Percentiles rank a stretch among this genome's conserved stretches.
Evolutionary conservation across 2,329 filamentous ascomycete genomes (phyloP).

Genomic region (Botryotinia calthae): DNA sequence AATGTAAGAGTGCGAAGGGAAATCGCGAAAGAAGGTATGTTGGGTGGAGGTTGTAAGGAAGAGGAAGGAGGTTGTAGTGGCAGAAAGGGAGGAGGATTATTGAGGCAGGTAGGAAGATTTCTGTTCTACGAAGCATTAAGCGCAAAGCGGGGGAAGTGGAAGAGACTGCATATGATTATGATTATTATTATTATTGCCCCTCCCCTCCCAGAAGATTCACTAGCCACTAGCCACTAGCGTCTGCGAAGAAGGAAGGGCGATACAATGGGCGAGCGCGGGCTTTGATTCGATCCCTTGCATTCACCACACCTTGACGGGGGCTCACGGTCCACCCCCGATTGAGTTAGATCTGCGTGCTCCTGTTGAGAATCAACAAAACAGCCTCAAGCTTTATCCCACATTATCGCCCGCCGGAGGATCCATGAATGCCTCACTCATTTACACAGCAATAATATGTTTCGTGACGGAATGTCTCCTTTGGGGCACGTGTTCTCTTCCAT

Average conservation of each 20-base stretch:
- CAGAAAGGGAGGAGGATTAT: slow-evolving; percentile 7
- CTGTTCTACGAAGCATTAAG: not conserved
- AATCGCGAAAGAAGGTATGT: not conserved
- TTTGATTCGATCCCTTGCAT: not conserved
- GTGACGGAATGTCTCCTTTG: no score
- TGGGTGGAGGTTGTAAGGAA: slow-evolving; percentile 3
- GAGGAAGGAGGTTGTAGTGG: not conserved
- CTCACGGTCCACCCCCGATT: not conserved
- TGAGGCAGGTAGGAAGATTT: slow-evolving; percentile 23
- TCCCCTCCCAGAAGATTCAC: slow-evolving; percentile 11
- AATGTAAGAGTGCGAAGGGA: not conserved
- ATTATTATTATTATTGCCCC: slow-evolving; percentile 10
- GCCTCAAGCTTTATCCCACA: not conserved
- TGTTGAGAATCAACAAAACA: no score
- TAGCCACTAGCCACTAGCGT: not conserved
- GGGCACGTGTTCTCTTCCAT: no score
- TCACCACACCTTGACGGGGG: slow-evolving; percentile 1
- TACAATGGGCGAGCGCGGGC: not conserved
- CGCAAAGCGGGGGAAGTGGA: slow-evolving; percentile 19
- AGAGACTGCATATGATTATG: slow-evolving; percentile 6
- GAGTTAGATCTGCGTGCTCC: not conserved
- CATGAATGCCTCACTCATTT: not conserved
- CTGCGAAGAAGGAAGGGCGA: not conserved
- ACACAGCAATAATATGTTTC: no score
- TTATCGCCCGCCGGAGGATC: not conserved